Conservation (phyloP, 768 basidiomycete genomes). For the Phylloporus arenicola region DNA sequence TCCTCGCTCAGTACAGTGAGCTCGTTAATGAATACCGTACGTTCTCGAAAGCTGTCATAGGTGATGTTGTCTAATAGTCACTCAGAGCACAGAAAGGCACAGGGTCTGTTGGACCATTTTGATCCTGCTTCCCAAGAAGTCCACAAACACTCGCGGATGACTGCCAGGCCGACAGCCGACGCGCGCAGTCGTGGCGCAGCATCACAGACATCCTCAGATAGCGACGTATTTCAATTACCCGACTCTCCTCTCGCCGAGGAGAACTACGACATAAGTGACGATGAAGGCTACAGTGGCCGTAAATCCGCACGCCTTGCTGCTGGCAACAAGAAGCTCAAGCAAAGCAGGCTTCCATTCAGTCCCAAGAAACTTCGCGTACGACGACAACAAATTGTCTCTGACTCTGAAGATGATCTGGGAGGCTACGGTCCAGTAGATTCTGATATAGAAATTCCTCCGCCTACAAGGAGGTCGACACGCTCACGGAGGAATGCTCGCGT, state of each 20-base stretch:
- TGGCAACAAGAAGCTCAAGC: constrained; percentile 2
- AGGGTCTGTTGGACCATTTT: constrained; percentile 45
- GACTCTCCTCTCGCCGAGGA: constrained; percentile 28
- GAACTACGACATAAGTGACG: constrained; percentile 15
- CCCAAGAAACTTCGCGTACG: constrained; percentile 48
- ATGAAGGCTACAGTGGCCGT: constrained; percentile 12
- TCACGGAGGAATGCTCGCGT: constrained; percentile 35
- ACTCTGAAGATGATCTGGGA: constrained; percentile 40
- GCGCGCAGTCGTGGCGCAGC: constrained; percentile 2
- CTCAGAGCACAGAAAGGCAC: constrained; percentile 42
- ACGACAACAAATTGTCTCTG: constrained; percentile 21
- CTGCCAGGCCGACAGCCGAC: constrained; percentile 32
- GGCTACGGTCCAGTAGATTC: constrained; percentile 33
- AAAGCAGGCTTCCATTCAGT: constrained; percentile 55
- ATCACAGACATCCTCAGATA: constrained; percentile 7
- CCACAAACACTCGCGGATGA: constrained; percentile 55
- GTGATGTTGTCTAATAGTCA: constrained; percentile 6
- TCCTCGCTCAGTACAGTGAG: constrained; percentile 36
- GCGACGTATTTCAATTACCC: constrained; percentile 8
- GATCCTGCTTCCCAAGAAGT: constrained; percentile 53
- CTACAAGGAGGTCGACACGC: constrained; percentile 47
- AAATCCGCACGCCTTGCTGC: constrained; percentile 16
- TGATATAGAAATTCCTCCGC: constrained; percentile 15
- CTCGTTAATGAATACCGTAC: constrained; percentile 55
- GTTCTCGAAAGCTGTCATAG: constrained; percentile 17